Percentiles rank a stretch among this genome's conserved stretches.
Conservation (phyloP, 1,284 basidiomycete species). For the Coniophora puteana region DNA sequence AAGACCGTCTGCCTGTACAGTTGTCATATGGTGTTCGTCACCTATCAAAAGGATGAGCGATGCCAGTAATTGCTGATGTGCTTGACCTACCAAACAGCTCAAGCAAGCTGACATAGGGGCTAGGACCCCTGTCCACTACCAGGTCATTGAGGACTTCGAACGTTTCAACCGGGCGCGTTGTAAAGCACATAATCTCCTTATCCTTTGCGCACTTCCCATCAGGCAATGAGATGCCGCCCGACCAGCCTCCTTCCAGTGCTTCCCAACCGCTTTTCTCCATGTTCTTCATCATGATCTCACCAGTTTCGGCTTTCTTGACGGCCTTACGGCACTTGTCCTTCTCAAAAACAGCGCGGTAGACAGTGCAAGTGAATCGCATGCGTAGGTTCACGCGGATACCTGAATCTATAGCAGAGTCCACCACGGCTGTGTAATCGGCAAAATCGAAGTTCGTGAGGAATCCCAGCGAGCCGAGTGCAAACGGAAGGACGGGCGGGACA, state of each 20-base stretch:
- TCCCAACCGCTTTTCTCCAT: slow-evolving; percentile 91
- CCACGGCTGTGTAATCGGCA: slow-evolving; percentile 79
- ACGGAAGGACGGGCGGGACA: slow-evolving; percentile 95
- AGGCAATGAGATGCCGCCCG: slow-evolving; percentile 34
- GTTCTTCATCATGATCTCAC: slow-evolving; percentile 93
- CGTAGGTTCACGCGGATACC: slow-evolving; percentile 97
- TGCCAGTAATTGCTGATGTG: not conserved
- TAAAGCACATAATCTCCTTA: slow-evolving; percentile 98
- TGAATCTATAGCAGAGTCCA: slow-evolving; percentile 88
- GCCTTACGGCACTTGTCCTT: slow-evolving; percentile 73
- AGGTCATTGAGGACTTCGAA: slow-evolving; percentile 99
- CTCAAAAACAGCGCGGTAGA: slow-evolving; percentile 87
- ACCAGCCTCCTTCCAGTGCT: slow-evolving; percentile 79
- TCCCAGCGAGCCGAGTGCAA: slow-evolving; percentile 97
- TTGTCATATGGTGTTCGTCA: slow-evolving; percentile 99
- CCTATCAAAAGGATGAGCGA: slow-evolving; percentile 45
- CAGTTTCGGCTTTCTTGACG: slow-evolving; percentile 86
- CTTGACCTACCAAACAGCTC: slow-evolving; percentile 86
- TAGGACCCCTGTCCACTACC: slow-evolving; percentile 97
- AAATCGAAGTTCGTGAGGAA: slow-evolving; percentile 99
- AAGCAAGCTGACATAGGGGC: slow-evolving; percentile 93
- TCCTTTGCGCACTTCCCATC: slow-evolving; percentile 63
- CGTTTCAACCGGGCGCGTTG: slow-evolving; percentile 91
- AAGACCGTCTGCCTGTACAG: slow-evolving; percentile 96
- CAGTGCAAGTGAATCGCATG: slow-evolving; percentile 99